These are phyloP conservation scores for Bipolaris bicolor DNA, from an alignment of 2,329 filamentous ascomycete genomes.

Conservation along the genomic window DNA sequence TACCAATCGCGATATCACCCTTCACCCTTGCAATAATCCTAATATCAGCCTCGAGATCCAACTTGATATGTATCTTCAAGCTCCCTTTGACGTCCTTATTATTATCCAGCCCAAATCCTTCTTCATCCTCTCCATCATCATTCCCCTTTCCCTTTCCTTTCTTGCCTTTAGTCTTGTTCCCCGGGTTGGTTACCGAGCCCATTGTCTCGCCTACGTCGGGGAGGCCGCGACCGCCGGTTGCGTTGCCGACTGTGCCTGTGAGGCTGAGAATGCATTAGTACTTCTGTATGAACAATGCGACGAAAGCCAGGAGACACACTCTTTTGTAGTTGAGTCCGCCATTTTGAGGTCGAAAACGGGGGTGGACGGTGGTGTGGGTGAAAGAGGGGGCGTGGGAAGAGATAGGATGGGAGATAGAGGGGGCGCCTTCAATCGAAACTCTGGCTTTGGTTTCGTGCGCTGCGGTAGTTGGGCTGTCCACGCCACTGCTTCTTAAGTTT, in stretches of 20 bases:
- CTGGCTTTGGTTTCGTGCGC: slow-evolving; percentile 17
- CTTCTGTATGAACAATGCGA: neutral
- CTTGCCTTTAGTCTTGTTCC: neutral
- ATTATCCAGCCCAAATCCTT: slow-evolving; percentile 29
- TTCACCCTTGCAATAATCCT: slow-evolving; percentile 29
- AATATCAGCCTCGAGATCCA: slow-evolving; percentile 32
- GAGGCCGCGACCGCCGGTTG: slow-evolving; percentile 15
- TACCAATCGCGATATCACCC: slow-evolving; percentile 32
- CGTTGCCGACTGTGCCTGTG: slow-evolving; percentile 11
- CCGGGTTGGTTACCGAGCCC: slow-evolving; percentile 11
- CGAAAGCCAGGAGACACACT: slow-evolving; percentile 4
- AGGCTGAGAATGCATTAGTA: slow-evolving; percentile 8
- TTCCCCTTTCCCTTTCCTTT: slow-evolving; percentile 6
- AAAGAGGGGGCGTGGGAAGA: slow-evolving; percentile 2
- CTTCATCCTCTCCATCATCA: slow-evolving; percentile 12
- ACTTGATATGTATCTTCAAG: slow-evolving; percentile 31
- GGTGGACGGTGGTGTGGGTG: slow-evolving; percentile 3
- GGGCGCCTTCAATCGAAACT: slow-evolving; percentile 3
- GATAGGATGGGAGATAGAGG: slow-evolving; percentile 4
- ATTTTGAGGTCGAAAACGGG: slow-evolving; percentile 9
- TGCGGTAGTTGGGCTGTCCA: slow-evolving; percentile 11
- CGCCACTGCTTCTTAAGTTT: slow-evolving; percentile 18
- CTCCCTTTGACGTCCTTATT: slow-evolving; percentile 32
- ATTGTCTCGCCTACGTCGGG: slow-evolving; percentile 17
- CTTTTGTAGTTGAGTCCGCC: slow-evolving; percentile 15